Evolutionary conservation across 139 green algal genomes (phyloP), one percentile per base, ranked within the genome.

Genomic region (Chlamydomonas incerta): DNA sequence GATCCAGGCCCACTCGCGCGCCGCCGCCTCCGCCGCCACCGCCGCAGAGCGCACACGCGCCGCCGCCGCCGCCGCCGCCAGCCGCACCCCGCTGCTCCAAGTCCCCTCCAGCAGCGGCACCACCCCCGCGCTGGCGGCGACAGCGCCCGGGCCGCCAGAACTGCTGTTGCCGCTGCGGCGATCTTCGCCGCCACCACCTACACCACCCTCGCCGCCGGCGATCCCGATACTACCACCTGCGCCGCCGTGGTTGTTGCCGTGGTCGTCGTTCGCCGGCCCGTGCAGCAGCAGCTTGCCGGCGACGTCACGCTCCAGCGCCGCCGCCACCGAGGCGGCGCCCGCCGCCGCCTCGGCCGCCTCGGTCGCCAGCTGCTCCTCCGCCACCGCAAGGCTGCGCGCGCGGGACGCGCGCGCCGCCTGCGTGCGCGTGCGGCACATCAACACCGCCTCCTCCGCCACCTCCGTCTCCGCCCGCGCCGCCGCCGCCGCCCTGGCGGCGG

Each of bases 1-100:
- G 1, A 74, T 1, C 77, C 77, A 63, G 2, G 62, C 60, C 77
- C 77, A 83, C 63, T 83, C 77, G 17, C 77, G 37, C 18, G 31
- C 46, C 31, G 41, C 63, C 41, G 63, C n/a, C 65, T 83, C 65
- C 63, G 63, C 77, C 63, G 63, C 63, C 26, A 66, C 62, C 63
- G 23, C 65, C 28, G 41, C 77, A n/a, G 0, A 28, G 14, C n/a
- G 41, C 26, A 74, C 28, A 29, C 10, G 24, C 46, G 62, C 77
- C n/a, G 20, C n/a, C 63, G 71, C 11, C 63, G 71, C 11, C 63
- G 37, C 37, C 63, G 57, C 58, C 37, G 15, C 37, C 62, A 20
- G 3, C 18, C 34, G 24, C 28, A 60, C 37, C 10, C 52, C 35
- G 11, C 6, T 15, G 28, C 21, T 37, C 41, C 41, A 50, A 8